Evolutionary conservation across 2,329 filamentous ascomycete species (phyloP).

Genomic region (Cryphonectria carpinicola): DNA sequence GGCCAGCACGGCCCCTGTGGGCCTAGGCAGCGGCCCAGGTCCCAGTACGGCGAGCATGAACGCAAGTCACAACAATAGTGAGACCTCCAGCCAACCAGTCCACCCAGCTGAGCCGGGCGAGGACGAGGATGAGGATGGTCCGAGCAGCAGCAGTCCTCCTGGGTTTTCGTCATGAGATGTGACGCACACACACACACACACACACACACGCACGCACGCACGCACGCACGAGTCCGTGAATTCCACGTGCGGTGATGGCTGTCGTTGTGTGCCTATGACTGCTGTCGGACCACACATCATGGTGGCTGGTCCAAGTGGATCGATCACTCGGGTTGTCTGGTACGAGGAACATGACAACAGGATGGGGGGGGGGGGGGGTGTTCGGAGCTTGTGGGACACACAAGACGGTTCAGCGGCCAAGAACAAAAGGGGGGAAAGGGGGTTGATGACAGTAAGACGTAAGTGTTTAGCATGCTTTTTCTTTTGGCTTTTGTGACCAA

Average conservation of each 20-base stretch:
- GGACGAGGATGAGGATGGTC: slow-evolving; percentile 15
- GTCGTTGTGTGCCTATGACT: neutral
- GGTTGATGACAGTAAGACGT: neutral
- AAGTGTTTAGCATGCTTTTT: neutral
- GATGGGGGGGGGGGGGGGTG: neutral
- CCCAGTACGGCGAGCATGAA: slow-evolving; percentile 10
- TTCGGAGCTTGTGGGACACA: neutral
- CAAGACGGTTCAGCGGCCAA: neutral
- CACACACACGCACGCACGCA: neutral
- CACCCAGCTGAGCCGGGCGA: neutral
- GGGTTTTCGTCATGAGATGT: neutral
- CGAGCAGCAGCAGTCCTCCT: slow-evolving; percentile 27
- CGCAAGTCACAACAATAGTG: neutral
- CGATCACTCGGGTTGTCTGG: neutral
- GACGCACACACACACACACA: neutral
- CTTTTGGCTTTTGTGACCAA: neutral
- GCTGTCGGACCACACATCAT: neutral
- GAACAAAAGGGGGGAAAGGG: too few species aligned
- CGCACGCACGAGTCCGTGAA: neutral
- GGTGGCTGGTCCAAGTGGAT: neutral
- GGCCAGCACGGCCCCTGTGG: slow-evolving; percentile 25
- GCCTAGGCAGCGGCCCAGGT: slow-evolving; percentile 9
- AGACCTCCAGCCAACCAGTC: neutral
- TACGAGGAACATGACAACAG: neutral
- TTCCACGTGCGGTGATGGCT: neutral